Evolutionary conservation across 106 monocot species (phyloP), one percentile per base, ranked within the genome.

Genomic region (Apostasia ramifera): DNA sequence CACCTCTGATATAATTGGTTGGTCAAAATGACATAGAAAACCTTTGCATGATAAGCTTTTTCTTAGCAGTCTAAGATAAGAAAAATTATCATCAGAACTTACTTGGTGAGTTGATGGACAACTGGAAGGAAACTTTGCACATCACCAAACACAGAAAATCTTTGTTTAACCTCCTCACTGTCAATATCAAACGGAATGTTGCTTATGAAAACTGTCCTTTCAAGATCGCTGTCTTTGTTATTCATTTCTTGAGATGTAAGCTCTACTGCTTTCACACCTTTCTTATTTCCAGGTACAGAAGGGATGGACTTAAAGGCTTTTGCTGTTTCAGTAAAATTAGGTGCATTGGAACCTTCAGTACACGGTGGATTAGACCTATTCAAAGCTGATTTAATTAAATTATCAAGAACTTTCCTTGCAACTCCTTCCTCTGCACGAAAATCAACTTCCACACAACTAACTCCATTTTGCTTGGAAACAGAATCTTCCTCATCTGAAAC

Each of bases 41-140:
- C 26, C 26, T 26, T 26, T 26, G 26, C 26, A 26, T 26, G 26
- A 26, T 26, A 26, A 26, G 26, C 26, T 26, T 26, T 26, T 26
- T 26, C 26, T 26, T 26, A 26, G 26, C 26, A 26, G 26, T 26
- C 26, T 26, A 26, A 26, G 26, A 26, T 26, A 26, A 40, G 14
- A 60, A 2, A 5, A 61, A 68, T 54, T 57, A 71, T 44, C 41
- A 67, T 45, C 54, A 53, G 4, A 38, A 69, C 89, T 58, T 82
- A 98, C 98, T 93, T 93, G 73, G 98, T 98, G 64, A 93, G 73
- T 67, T 68, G 77, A 78, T 93, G 98, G 41, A 98, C 87, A 59
- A 98, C 98, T 0, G 79, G 87, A 44, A 73, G 3, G 75, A 81
- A 90, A 43, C 87, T 82, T 59, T 84, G 77, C 69, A 98, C 83